Evolutionary conservation across 2,329 filamentous ascomycete species (phyloP), one percentile per base, ranked within the genome.

Genomic region (Colletotrichum tanaceti): DNA sequence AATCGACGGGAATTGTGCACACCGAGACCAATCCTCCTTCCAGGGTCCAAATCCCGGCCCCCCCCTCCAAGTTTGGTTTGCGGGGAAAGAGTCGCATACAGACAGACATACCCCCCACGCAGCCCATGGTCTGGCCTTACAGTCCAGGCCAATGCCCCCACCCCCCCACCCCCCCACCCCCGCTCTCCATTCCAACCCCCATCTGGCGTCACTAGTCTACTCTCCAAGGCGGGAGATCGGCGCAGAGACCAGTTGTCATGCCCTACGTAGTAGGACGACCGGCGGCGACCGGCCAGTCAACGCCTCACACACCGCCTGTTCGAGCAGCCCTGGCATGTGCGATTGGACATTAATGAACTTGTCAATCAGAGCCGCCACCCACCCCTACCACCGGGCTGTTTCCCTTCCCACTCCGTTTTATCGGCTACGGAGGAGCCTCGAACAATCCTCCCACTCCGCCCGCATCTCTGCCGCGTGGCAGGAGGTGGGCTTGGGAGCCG

Each of bases 201-300:
- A 68, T 65, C 65, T 59, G 53, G 54, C 55, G 55, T 68, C 55
- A 65, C 55, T 68, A 65, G 61, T 44, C 46, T 47, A 35, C 22
- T 54, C 41, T 53, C 47, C 22, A 55, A 60, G 62, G 62, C 65
- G 65, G 65, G 65, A 68, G 65, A 68, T 68, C 65, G 65, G 61
- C 65, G 65, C 62, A 68, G 62, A 65, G 49, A 18, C n/a, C n/a
- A n/a, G n/a, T n/a, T n/a, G n/a, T n/a, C n/a, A n/a, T n/a, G n/a
- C n/a, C n/a, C n/a, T n/a, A n/a, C n/a, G n/a, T n/a, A n/a, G n/a
- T n/a, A n/a, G n/a, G n/a, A n/a, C n/a, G n/a, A n/a, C n/a, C n/a
- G n/a, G n/a, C n/a, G n/a, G n/a, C n/a, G 43, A 32, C 46, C 46
- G 32, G n/a, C 46, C 46, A 47, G 38, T 55, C 38, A 39, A 47